Evolutionary conservation across 73 alveolate species (phyloP).

Genomic region (Paramecium primaurelia): DNA sequence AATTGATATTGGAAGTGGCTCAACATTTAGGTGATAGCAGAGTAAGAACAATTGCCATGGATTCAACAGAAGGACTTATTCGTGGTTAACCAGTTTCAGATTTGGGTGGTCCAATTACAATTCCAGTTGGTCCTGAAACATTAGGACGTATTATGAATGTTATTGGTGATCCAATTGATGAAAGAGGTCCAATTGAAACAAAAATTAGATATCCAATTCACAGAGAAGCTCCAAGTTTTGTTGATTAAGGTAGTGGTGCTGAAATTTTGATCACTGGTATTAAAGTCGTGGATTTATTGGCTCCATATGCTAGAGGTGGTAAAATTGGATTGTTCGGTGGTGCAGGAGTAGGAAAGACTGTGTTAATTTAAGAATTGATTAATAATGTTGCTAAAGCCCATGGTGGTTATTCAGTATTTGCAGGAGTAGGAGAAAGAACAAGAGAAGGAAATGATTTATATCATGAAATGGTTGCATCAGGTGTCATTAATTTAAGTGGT

Average conservation of each 20-base stretch:
- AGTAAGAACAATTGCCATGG: conserved; percentile 97
- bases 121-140: conserved; percentile 96
- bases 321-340: conserved; percentile 95
- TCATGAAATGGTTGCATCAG: conserved; percentile 89
- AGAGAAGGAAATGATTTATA: conserved; percentile 94
- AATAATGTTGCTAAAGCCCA: conserved; percentile 94
- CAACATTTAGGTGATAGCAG: conserved; percentile 93
- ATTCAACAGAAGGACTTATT: conserved; percentile 95
- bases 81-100: conserved; percentile 91
- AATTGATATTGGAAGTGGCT: conserved; percentile 96
- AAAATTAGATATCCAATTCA: conserved; percentile 85
- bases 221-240: conserved; percentile 95
- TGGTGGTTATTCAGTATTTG: conserved; percentile 98
- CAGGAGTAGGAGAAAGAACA: conserved; percentile 96
- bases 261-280: conserved; percentile 90
- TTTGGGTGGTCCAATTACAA: conserved; percentile 92
- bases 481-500: conserved; percentile 63
- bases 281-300: conserved; percentile 96
- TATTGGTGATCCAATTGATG: conserved; percentile 97
- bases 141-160: conserved; percentile 96
- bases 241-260: conserved; percentile 89
- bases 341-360: conserved; percentile 99
- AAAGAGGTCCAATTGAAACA: conserved; percentile 87
- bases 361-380: conserved; percentile 95
- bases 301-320: conserved; percentile 98